Evolutionary conservation across 2,329 filamentous ascomycete species (phyloP).

Genomic region (Lecanicillium sp.): DNA sequence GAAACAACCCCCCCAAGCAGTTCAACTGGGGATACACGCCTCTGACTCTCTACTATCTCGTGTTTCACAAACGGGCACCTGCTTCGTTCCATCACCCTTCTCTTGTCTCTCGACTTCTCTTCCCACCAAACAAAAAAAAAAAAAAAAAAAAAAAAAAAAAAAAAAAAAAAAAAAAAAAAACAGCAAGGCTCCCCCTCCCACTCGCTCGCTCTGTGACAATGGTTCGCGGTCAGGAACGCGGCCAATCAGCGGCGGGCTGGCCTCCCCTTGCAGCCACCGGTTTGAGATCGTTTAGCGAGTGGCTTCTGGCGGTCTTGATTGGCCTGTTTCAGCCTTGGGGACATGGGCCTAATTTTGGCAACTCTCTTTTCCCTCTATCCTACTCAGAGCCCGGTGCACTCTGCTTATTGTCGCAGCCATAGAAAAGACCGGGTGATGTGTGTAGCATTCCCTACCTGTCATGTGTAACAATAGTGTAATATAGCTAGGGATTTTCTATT

Average conservation of each 20-base stretch:
- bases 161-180: too few relatives aligned
- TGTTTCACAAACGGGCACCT: too few relatives aligned
- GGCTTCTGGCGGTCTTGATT: neutral
- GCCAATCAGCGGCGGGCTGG: constrained; percentile 2
- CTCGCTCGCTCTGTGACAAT: neutral
- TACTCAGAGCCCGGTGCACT: neutral
- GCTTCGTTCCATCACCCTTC: too few relatives aligned
- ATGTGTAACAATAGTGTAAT: constrained; percentile 1
- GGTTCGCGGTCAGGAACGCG: neutral
- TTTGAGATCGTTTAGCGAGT: neutral
- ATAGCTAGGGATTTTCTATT: neutral
- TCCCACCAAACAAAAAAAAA: too few relatives aligned
- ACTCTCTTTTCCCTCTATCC: neutral
- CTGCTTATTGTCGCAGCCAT: neutral
- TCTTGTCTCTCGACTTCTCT: too few relatives aligned
- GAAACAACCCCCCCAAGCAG: too few relatives aligned
- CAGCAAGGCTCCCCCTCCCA: neutral
- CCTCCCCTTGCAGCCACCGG: constrained; percentile 2
- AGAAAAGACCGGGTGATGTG: too few relatives aligned
- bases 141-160: too few relatives aligned
- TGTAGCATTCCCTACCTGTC: constrained; percentile 5
- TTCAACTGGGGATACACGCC: too few relatives aligned
- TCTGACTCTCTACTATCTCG: too few relatives aligned
- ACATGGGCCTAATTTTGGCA: neutral
- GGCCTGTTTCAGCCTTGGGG: constrained; percentile 10